Conservation (phyloP, 345 rosid genomes). For the Brassica incana region DNA sequence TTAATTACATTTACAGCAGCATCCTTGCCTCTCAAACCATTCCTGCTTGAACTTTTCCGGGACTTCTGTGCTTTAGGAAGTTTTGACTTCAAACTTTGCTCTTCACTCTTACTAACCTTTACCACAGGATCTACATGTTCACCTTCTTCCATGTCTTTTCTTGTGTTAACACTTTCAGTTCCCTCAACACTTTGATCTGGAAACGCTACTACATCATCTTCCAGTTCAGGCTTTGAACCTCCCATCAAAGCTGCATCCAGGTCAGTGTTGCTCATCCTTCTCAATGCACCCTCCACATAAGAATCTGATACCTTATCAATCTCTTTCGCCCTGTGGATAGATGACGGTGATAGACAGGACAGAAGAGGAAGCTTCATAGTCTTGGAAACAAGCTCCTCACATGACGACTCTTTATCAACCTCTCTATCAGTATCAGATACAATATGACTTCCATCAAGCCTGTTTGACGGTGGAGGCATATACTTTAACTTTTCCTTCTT, state of each 20-base stretch:
- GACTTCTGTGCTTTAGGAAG: constrained; percentile 41
- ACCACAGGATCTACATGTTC: constrained; percentile 41
- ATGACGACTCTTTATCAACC: constrained; percentile 43
- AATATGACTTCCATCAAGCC: constrained; percentile 35
- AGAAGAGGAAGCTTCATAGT: constrained; percentile 70
- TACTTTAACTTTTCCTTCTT: constrained; percentile 48
- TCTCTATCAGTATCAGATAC: constrained; percentile 45
- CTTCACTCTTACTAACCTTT: constrained; percentile 44
- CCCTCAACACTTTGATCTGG: constrained; percentile 46
- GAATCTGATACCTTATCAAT: constrained; percentile 37
- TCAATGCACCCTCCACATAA: constrained; percentile 37
- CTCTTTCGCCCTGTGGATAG: constrained; percentile 42
- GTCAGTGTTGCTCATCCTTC: constrained; percentile 28
- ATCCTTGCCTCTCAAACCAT: constrained; percentile 45
- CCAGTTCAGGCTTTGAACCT: constrained; percentile 42
- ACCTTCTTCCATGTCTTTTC: constrained; percentile 50
- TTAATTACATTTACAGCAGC: constrained; percentile 46
- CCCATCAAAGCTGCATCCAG: constrained; percentile 20
- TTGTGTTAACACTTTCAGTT: constrained; percentile 45
- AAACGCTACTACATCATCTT: constrained; percentile 46
- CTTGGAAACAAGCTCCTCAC: constrained; percentile 70
- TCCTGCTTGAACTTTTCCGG: constrained; percentile 39
- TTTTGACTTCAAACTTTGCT: constrained; percentile 41
- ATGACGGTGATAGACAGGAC: constrained; percentile 49
- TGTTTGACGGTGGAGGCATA: constrained; percentile 42